Percentiles rank a stretch among this genome's conserved stretches.
Evolutionary conservation across 2,329 filamentous ascomycete species (phyloP).

Genomic region (Aspergillus quadricinctus): DNA sequence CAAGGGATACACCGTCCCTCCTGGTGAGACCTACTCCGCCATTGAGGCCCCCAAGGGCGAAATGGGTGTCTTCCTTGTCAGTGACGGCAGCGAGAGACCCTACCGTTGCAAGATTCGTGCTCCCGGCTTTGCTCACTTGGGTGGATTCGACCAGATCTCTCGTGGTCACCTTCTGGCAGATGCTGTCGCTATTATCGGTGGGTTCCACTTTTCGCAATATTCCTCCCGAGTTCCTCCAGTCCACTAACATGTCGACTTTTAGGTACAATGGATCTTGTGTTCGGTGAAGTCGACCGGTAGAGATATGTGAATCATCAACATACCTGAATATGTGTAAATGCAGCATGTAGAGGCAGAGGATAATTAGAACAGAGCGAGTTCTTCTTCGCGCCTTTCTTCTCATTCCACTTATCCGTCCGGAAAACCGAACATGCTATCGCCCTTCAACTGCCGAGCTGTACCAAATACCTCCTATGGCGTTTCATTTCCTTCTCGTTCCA

Average conservation of each 20-base stretch:
- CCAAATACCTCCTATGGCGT: constrained; percentile 30
- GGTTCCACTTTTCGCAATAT: constrained; percentile 12
- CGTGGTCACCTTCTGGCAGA: constrained; percentile 93
- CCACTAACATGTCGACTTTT: constrained; percentile 17
- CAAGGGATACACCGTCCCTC: constrained; percentile 95
- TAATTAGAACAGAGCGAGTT: neutral
- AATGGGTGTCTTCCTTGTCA: constrained; percentile 97
- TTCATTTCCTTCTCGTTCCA: constrained; percentile 25
- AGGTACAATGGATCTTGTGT: constrained; percentile 79
- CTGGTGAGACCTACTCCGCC: constrained; percentile 94
- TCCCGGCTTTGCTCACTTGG: constrained; percentile 91
- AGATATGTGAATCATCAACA: constrained; percentile 8
- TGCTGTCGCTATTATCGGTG: constrained; percentile 87
- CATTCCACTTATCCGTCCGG: neutral
- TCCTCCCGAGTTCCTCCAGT: neutral
- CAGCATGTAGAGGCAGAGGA: neutral
- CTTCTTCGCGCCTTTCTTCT: neutral
- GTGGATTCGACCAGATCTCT: constrained; percentile 88
- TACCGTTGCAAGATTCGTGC: constrained; percentile 98
- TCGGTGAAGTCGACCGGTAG: constrained; percentile 63
- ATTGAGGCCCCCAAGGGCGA: constrained; percentile 99
- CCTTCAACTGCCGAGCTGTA: constrained; percentile 11
- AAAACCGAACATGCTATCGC: neutral
- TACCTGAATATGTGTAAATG: neutral
- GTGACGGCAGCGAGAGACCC: constrained; percentile 90